Percentiles rank a stretch among this genome's conserved stretches.
These are phyloP conservation scores for Bipolaris sorokiniana DNA, from an alignment of 2,329 filamentous ascomycete genomes.

Conservation along the genomic window DNA sequence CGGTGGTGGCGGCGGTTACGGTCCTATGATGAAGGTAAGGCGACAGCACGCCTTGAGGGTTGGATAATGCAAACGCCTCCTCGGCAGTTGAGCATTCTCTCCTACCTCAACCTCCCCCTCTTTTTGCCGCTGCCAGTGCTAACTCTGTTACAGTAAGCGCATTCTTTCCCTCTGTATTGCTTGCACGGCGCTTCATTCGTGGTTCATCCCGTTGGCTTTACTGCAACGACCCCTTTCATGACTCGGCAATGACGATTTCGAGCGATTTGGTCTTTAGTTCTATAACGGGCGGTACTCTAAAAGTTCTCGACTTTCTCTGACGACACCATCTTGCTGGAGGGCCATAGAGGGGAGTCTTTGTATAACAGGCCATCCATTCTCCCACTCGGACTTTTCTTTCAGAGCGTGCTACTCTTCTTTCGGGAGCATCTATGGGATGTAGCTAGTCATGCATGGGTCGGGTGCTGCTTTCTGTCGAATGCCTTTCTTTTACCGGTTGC, in stretches of 20 bases:
- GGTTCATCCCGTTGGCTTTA: slow-evolving; percentile 45
- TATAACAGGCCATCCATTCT: slow-evolving; percentile 48
- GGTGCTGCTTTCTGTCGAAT: slow-evolving; percentile 41
- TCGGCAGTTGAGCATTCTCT: background rate
- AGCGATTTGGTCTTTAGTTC: slow-evolving; percentile 45
- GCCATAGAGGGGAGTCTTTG: slow-evolving; percentile 45
- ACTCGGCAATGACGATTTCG: slow-evolving; percentile 47
- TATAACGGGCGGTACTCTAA: slow-evolving; percentile 47
- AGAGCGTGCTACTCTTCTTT: slow-evolving; percentile 36
- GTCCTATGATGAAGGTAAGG: slow-evolving; percentile 71
- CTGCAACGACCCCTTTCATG: slow-evolving; percentile 47
- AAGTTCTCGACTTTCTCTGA: slow-evolving; percentile 49
- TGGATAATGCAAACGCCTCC: background rate
- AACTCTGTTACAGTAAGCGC: slow-evolving; percentile 43
- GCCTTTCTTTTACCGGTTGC: slow-evolving; percentile 36
- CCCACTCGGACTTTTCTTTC: slow-evolving; percentile 40
- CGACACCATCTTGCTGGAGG: slow-evolving; percentile 44
- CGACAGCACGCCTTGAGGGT: background rate
- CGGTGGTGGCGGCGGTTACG: slow-evolving; percentile 59
- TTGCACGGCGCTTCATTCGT: slow-evolving; percentile 44
- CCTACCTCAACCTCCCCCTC: background rate
- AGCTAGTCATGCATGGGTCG: slow-evolving; percentile 46
- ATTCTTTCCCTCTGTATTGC: slow-evolving; percentile 45
- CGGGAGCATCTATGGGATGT: slow-evolving; percentile 40
- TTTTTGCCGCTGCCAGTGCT: slow-evolving; percentile 16